Conservation (phyloP, 495 filamentous ascomycete species). For the Hypoxylon rickii region DNA sequence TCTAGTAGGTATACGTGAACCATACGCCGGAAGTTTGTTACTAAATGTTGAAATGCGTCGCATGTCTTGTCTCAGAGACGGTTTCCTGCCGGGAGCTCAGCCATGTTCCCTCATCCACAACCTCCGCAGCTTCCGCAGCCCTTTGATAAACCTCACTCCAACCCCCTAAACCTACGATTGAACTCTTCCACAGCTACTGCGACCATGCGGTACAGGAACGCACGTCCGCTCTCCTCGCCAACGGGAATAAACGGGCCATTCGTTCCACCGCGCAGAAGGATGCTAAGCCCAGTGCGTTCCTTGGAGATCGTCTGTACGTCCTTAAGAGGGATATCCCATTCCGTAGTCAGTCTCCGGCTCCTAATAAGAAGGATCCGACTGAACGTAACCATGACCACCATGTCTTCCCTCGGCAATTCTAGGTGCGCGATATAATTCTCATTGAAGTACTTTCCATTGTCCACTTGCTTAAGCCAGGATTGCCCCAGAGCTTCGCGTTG, state of each 20-base stretch:
- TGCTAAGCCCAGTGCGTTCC: slow-evolving; percentile 89
- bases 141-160: too few species aligned
- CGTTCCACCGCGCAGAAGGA: slow-evolving; percentile 84
- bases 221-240: slow-evolving; percentile 80
- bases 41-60: not conserved
- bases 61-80: too few species aligned
- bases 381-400: slow-evolving; percentile 95
- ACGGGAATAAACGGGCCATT: slow-evolving; percentile 96
- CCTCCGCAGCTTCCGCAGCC: too few species aligned
- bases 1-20: slow-evolving; percentile 7
- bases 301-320: slow-evolving; percentile 97
- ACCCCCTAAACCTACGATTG: slow-evolving; percentile 56
- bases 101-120: not conserved
- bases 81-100: too few species aligned
- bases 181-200: slow-evolving; percentile 63
- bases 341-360: slow-evolving; percentile 77
- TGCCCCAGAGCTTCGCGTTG: slow-evolving; percentile 96
- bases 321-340: slow-evolving; percentile 95
- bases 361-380: slow-evolving; percentile 88
- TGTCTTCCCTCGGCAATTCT: slow-evolving; percentile 85
- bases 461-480: slow-evolving; percentile 97
- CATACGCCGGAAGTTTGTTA: slow-evolving; percentile 1
- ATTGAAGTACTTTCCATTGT: slow-evolving; percentile 96
- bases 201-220: slow-evolving; percentile 77
- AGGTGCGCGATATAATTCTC: slow-evolving; percentile 97